phyloP scores from a whole-genome alignment of 495 filamentous ascomycete species.

The Articulospora tetracladia region DNA sequence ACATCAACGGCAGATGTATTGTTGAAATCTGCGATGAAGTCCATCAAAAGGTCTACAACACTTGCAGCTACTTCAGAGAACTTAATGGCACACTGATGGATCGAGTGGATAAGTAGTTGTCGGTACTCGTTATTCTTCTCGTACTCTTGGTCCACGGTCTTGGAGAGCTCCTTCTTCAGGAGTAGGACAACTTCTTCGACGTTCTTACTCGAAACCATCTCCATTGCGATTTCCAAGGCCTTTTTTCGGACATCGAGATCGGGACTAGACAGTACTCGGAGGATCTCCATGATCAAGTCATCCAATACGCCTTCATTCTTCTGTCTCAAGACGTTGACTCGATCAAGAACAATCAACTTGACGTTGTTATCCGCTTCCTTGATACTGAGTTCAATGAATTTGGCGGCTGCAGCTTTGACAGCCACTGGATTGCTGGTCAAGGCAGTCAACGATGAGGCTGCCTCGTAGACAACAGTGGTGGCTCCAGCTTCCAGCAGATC shows the following conservation, averaged over 20 bases:
- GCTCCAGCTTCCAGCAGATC: conserved; percentile 91
- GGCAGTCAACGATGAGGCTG: conserved; percentile 92
- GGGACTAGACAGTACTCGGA: conserved; percentile 92
- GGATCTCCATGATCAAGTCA: conserved; percentile 95
- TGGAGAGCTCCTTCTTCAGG: conserved; percentile 94
- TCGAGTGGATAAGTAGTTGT: conserved; percentile 90
- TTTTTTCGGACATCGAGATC: conserved; percentile 96
- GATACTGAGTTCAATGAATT: conserved; percentile 95
- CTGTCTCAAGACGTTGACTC: conserved; percentile 84
- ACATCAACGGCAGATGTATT: conserved; percentile 96
- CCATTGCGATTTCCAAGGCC: conserved; percentile 83
- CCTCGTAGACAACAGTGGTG: conserved; percentile 95
- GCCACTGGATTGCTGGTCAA: conserved; percentile 96
- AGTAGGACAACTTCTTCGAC: conserved; percentile 96
- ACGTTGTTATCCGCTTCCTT: conserved; percentile 99
- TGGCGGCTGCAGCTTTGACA: conserved; percentile 92
- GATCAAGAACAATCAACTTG: conserved; percentile 94
- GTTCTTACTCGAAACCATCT: conserved; percentile 99
- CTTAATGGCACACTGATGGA: conserved; percentile 97
- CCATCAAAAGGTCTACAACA: conserved; percentile 97
- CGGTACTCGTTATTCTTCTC: conserved; percentile 99
- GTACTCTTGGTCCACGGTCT: conserved; percentile 97
- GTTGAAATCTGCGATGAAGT: conserved; percentile 98
- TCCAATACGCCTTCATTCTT: conserved; percentile 93
- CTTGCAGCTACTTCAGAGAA: conserved; percentile 97